Evolutionary conservation across 768 basidiomycete genomes (phyloP), one percentile per base, ranked within the genome.

Genomic region (Podaxis sp.): DNA sequence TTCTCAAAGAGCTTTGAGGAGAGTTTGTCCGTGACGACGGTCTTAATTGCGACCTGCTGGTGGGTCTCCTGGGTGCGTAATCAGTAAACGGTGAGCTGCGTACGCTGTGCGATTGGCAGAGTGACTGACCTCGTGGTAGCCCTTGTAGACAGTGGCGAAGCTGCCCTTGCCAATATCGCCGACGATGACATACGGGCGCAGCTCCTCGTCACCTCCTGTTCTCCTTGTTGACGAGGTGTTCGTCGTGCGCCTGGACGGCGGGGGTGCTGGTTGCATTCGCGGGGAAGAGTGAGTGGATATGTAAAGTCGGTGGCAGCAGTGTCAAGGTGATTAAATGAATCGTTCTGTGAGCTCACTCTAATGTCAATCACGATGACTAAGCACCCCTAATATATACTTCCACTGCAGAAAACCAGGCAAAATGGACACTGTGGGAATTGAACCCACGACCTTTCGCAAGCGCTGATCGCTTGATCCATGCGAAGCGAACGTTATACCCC

Each of bases 111-210:
- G 18, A 55, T 42, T 9, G 23, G 21, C n/a, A 56, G 57, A 55
- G 28, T 37, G n/a, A 63, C 88, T 61, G 65, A 92, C 95, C 74
- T 89, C 87, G 71, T 95, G 89, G 76, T 93, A 93, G 54, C 93
- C 95, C 66, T 93, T 92, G 73, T 93, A 95, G 42, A 99, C 96
- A 0, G 90, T 96, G 14, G 96, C 96, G 73, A 98, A 98, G 71
- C 91, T 94, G 16, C 96, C 96, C 72, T 90, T 91, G 37, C 91
- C 91, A 57, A 94, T 86, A 67, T 90, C 85, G 59, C 76, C 78
- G 6, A 85, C 84, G 62, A 93, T 85, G 64, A 93, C 80, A 67
- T 93, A 93, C 27, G 91, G 91, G 48, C 55, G 61, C 27, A 57
- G 55, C 36, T 62, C 50, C 25, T 56, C 55, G 13, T 57, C 56